phyloP scores from a whole-genome alignment of 2,329 filamentous ascomycete genomes.

The Didymella pinodella region DNA sequence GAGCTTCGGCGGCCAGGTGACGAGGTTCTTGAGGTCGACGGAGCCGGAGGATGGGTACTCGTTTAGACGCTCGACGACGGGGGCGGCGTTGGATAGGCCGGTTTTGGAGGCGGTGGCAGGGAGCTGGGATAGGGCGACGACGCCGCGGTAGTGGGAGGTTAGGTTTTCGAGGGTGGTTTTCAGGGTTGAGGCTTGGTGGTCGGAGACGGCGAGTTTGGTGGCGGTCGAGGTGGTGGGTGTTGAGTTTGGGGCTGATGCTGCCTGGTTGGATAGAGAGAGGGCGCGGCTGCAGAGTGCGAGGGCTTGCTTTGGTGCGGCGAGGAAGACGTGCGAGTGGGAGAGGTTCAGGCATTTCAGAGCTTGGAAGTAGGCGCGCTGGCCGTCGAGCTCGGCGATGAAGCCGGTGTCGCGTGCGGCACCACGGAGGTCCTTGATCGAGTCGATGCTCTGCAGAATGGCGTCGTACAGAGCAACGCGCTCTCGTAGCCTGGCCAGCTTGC shows the following conservation, averaged over 20 bases:
- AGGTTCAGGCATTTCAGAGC: slow-evolving; percentile 89
- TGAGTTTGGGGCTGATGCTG: slow-evolving; percentile 53
- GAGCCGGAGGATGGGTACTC: slow-evolving; percentile 73
- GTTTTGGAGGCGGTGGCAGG: slow-evolving; percentile 58
- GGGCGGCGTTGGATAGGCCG: slow-evolving; percentile 57
- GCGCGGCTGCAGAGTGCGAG: slow-evolving; percentile 84
- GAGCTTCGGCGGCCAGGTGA: slow-evolving; percentile 85
- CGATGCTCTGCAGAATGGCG: slow-evolving; percentile 86
- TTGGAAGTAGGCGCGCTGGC: slow-evolving; percentile 82
- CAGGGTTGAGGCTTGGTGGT: slow-evolving; percentile 66
- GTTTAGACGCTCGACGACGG: slow-evolving; percentile 76
- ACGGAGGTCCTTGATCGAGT: slow-evolving; percentile 86
- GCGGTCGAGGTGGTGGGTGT: slow-evolving; percentile 34
- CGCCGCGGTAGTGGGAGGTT: slow-evolving; percentile 80
- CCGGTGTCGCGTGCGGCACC: slow-evolving; percentile 84
- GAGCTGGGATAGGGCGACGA: slow-evolving; percentile 81
- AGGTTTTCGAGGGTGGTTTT: slow-evolving; percentile 71
- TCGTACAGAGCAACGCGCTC: slow-evolving; percentile 92
- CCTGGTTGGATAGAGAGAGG: slow-evolving; percentile 65
- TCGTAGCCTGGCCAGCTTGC: slow-evolving; percentile 79
- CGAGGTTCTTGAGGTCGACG: slow-evolving; percentile 79
- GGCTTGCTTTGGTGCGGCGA: slow-evolving; percentile 76
- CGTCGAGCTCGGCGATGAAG: slow-evolving; percentile 79
- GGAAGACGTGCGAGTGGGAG: slow-evolving; percentile 81
- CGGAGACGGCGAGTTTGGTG: slow-evolving; percentile 70